Conservation (phyloP, 2,329 filamentous ascomycete genomes). For the Aspergillus proliferans region DNA sequence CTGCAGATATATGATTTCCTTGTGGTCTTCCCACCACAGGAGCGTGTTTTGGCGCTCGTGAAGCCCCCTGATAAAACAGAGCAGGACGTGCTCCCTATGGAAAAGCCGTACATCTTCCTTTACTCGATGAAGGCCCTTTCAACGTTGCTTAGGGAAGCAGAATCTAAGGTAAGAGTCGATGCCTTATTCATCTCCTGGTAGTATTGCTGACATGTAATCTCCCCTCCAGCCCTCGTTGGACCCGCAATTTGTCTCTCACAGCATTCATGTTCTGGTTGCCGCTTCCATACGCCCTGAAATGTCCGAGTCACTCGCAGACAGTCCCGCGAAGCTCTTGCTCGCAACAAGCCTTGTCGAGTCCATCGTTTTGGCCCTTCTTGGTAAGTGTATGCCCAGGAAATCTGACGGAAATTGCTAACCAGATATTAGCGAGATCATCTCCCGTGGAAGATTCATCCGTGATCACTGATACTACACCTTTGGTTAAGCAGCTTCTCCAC, state of each 20-base stretch:
- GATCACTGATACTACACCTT: conserved; percentile 28
- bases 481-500: conserved; percentile 32
- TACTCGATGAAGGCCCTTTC: conserved; percentile 65
- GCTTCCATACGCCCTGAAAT: conserved; percentile 56
- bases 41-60: conserved; percentile 55
- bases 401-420: not conserved
- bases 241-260: conserved; percentile 34
- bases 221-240: conserved; percentile 1
- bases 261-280: conserved; percentile 51
- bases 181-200: too few species aligned
- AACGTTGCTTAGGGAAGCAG: conserved; percentile 52
- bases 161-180: conserved; percentile 23
- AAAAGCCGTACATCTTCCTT: conserved; percentile 65
- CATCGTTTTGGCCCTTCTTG: conserved; percentile 51
- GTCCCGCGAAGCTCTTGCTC: conserved; percentile 45
- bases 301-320: conserved; percentile 40
- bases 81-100: conserved; percentile 59
- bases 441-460: conserved; percentile 20
- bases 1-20: conserved; percentile 64
- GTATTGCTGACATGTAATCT: not conserved
- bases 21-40: conserved; percentile 62
- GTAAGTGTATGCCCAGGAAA: conserved; percentile 28
- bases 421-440: conserved; percentile 18
- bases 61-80: conserved; percentile 49
- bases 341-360: conserved; percentile 52